A percentile compares a stretch with the other conserved stretches of the same genome.
Evolutionary conservation across 129 eudicot genomes (phyloP).

Genomic region (Deinandra increscens): DNA sequence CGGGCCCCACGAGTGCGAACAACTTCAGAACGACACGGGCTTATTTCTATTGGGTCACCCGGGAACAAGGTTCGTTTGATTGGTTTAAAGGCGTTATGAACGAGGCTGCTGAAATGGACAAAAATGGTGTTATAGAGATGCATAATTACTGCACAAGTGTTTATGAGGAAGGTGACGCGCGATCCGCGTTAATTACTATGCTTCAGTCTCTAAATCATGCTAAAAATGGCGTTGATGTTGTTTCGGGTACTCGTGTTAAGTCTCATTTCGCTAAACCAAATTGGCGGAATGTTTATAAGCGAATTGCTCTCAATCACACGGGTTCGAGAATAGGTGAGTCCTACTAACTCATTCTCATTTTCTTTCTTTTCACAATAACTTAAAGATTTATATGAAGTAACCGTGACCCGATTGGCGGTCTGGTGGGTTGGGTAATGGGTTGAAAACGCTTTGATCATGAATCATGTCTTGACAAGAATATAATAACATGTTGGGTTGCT

Average conservation of each 20-base stretch:
- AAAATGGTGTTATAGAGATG: constrained; percentile 79
- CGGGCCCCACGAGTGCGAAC: constrained; percentile 41
- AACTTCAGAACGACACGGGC: constrained; percentile 67
- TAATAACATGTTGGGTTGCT: neutral
- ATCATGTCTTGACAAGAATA: neutral
- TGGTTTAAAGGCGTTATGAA: constrained; percentile 96
- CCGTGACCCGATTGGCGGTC: neutral
- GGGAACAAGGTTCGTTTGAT: constrained; percentile 89
- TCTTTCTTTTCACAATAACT: neutral
- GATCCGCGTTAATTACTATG: constrained; percentile 77
- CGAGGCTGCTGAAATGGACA: constrained; percentile 69
- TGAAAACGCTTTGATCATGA: neutral
- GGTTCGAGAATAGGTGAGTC: constrained; percentile 60
- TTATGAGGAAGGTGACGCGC: constrained; percentile 82
- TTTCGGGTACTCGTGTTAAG: constrained; percentile 81
- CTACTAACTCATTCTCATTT: neutral
- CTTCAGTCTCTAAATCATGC: constrained; percentile 79
- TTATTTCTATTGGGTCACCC: constrained; percentile 87
- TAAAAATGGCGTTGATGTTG: constrained; percentile 72
- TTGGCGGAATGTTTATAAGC: constrained; percentile 68
- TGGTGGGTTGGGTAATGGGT: neutral
- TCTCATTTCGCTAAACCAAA: constrained; percentile 86
- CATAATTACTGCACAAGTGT: constrained; percentile 84
- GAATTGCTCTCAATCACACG: constrained; percentile 67
- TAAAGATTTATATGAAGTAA: neutral